Base-by-base conservation (phyloP, 2,329 filamentous ascomycete species). In the Diaporthe sp. region DNA sequence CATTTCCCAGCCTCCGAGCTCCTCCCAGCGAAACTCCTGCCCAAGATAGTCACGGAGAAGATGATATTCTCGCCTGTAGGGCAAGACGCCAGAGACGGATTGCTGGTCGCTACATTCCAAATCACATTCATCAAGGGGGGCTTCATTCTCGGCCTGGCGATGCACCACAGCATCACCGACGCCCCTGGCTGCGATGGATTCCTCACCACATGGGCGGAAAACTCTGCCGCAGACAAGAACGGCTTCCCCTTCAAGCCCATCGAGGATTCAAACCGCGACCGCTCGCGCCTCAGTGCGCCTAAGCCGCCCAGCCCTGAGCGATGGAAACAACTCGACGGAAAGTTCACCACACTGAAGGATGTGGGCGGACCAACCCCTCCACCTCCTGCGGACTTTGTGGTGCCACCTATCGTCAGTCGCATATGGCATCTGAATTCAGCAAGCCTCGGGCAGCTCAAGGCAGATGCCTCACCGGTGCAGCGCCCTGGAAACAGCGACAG, bases 131-230 rank as follows among this genome's bases (percentile, higher is more conserved):
- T 82, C 54, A 70, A 35, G 15, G 79, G 79, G 35, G 80, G 80
- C 28, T 68, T 81, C n/a, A 75, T 81, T 22, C 55, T 82, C 8
- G 79, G 67, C 33, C 52, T 77, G 22, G 79, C 80, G 10, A 73
- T 80, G 38, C 79, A 80, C 69, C 80, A 82, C 64, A 71, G 60
- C 42, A 71, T 74, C 40, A 77, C 74, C 19, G 75, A 81, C 42
- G 78, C 77, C 28, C 77, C 79, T 30, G 79, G 80, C 15, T 78
- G 76, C 54, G 78, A 81, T 67, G 79, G 78, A n/a, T 79, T 81
- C 73, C 71, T 81, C 22, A 77, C 77, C 4, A 77, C 77, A 38
- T 80, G 78, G 79, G 78, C 80, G n/a, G 74, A 77, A 64, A 81
- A 80, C 73, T 77, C 76, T 13, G 66, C 61, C 15, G 78, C 80